Base-by-base conservation (phyloP, 768 basidiomycete genomes). In the Auriculariales sp. region DNA sequence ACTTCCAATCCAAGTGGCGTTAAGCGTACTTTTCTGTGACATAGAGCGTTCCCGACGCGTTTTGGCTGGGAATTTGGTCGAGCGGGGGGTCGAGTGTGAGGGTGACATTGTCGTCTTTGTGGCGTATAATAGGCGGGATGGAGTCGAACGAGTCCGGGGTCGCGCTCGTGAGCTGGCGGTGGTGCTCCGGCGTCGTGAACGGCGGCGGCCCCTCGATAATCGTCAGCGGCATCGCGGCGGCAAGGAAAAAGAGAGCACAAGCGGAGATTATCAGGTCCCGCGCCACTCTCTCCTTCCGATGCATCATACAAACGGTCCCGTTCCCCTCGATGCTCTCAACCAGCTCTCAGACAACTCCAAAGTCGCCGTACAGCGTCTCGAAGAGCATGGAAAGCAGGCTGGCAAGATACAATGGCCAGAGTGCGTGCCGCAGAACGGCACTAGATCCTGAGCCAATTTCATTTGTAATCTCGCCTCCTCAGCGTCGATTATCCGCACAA, bases 71-170 rank as follows among this genome's bases (percentile, higher is more conserved):
- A 88, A 81, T 25, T 3, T 69, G 78, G 4, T 75, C 71, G 50
- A 83, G 61, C 1, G 78, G 69, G 14, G 91, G 90, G 51, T 86
- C 80, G 34, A 94, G 68, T 0, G 68, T 59, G 48, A 89, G 68
- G 2, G 77, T 70, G 47, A 93, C 85, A 58, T 77, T 72, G 1
- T 80, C 74, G 58, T 92, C 77, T 57, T 74, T 72, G 67, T 86
- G 81, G 56, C 78, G 74, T 48, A 94, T 68, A 50, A 92, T 70
- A 1, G 93, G 81, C 1, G 84, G 89, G 51, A 98, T 92, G 56
- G 85, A 81, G 53, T 65, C 70, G 66, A 97, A 95, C 0, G 88
- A 87, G 1, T 71, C 59, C 1, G 94, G 94, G 0, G 94, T 97
- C 1, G 83, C 81, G n/a, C 74, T 75, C 4, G 82, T 71, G 29